Base-by-base conservation (phyloP, 345 rosid species). In the Rhodamnia argentea region DNA sequence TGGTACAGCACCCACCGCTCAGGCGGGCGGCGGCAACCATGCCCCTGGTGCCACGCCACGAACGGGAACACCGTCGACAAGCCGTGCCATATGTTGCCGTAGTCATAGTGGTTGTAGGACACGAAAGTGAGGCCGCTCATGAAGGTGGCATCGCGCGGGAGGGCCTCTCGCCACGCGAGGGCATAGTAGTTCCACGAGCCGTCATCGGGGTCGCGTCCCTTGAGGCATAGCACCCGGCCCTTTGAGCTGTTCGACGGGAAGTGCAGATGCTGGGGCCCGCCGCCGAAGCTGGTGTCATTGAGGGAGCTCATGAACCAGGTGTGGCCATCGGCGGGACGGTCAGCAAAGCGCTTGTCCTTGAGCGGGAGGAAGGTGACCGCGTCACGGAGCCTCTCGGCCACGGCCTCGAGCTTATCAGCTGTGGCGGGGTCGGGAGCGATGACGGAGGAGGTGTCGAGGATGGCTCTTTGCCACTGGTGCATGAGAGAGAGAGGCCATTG, bases 181-280 rank as follows among this genome's bases (percentile, higher is more conserved):
- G 95, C 96, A 23, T 95, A 93, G 84, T 90, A 92, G 86, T 94
- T 96, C 97, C 96, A 91, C 3, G 95, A 90, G 2, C 99, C 96
- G 40, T 96, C 96, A 42, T 92, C 97, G 0, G 85, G 85, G 83
- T 95, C 91, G 5, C 86, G 88, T 0, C 98, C 96, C 89, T 93
- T 93, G 56, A 94, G 88, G 90, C 98, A 95, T 42, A 96, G 91
- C 16, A 93, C n/a, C 88, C 94, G 87, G 23, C 88, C 90, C 20
- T 88, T 57, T 3, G 98, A 96, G 44, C 91, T 84, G 9, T 90
- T 54, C 5, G 98, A 94, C 4, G 98, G 97, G 85, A 96, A 94
- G 57, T 90, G 90, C 86, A 92, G 93, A 59, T 90, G 90, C 26
- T 91, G 95, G 94, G 85, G 94, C 86, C 54, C 86, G 0, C 91